Evolutionary conservation across 2,329 filamentous ascomycete species (phyloP), one percentile per base, ranked within the genome.

Genomic region (Epichloe gansuensis): DNA sequence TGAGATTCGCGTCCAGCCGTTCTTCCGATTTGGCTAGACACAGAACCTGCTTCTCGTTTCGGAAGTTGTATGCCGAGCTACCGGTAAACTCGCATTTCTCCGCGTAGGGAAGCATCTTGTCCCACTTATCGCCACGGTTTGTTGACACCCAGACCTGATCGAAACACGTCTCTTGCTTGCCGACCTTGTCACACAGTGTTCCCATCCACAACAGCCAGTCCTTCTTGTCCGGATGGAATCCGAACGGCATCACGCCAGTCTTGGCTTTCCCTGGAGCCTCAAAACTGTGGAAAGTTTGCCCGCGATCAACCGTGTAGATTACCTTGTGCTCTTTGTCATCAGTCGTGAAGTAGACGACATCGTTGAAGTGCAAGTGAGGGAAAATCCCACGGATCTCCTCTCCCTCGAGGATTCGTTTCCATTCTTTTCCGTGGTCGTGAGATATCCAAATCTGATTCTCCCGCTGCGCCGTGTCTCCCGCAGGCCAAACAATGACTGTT

Each of bases 181-280:
- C 74, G 3, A 71, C 65, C 35, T 67, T 67, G 44, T 82, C 78
- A 64, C 88, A 94, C 56, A 85, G 79, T 57, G 82, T 72, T 41
- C 91, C 91, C 48, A 86, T 81, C 90, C 91, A 97, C 56, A 98
- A 86, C 44, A 97, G 75, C 89, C 90, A 96, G 62, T 95, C 86
- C 64, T 85, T 86, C 61, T 86, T 80, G 59, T 85, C 81, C 1
- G 90, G 86, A 62, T 98, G 93, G 71, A 98, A 98, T 38, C 76
- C 75, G 43, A 90, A 75, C 17, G 80, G 76, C 6, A 72, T 63
- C 3, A 63, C 58, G 1, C 58, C 55, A 46, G 72, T 60, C 21
- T 42, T 46, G 6, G 69, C 68, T 57, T 78, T 77, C 43, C 79
- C 74, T 1, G 85, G 86, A 3, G 85, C 81, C 54, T 87, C 69